Conservation (phyloP, 345 rosid genomes). For the Eucalyptus curtisii region DNA sequence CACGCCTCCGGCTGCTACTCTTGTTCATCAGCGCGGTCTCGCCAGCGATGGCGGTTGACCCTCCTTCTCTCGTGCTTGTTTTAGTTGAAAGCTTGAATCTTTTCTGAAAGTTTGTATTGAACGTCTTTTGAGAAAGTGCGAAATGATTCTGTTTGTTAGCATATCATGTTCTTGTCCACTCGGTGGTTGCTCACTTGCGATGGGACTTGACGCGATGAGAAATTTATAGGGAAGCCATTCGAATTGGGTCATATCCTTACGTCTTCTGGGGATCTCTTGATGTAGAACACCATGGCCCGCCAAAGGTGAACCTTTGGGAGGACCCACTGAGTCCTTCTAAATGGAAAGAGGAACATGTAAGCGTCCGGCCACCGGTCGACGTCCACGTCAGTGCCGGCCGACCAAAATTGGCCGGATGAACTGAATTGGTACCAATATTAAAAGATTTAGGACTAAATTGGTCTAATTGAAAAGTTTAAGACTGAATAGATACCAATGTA, state of each 20-base stretch:
- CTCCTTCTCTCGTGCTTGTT: not conserved
- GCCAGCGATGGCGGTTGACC: slow-evolving; percentile 22
- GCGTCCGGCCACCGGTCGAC: not conserved
- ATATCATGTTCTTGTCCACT: not conserved
- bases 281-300: slow-evolving; percentile 20
- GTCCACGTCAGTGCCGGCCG: no score
- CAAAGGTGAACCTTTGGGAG: slow-evolving; percentile 20
- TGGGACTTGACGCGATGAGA: not conserved
- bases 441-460: no score
- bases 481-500: no score
- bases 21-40: slow-evolving; percentile 22
- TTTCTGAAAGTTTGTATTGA: not conserved
- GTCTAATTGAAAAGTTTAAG: no score
- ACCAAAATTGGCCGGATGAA: no score
- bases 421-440: no score
- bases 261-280: not conserved
- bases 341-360: slow-evolving; percentile 24
- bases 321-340: slow-evolving; percentile 19
- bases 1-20: not conserved
- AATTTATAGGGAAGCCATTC: not conserved
- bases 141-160: not conserved
- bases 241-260: not conserved
- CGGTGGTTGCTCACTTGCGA: not conserved
- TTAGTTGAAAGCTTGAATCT: not conserved
- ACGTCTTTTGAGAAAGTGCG: not conserved